Evolutionary conservation across 1,284 basidiomycete species (phyloP).

Genomic region (Salmacisia buchloeana): DNA sequence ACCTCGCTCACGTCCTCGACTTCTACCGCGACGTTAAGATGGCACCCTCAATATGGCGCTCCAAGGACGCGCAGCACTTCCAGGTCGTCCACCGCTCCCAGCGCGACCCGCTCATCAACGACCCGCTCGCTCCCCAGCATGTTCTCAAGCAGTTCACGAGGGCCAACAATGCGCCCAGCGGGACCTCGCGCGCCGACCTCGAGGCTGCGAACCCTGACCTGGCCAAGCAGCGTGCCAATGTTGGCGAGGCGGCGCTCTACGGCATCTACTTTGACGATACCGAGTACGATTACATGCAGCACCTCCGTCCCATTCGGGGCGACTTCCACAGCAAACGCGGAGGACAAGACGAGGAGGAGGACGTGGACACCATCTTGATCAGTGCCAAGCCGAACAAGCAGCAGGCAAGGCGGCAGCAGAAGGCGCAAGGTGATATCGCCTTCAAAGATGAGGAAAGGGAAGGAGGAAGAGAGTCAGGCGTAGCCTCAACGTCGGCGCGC

Average conservation of each 20-base stretch:
- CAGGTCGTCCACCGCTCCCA: slow-evolving; percentile 96
- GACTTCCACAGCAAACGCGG: slow-evolving; percentile 35
- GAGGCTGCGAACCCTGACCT: slow-evolving; percentile 60
- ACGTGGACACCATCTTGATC: slow-evolving; percentile 33
- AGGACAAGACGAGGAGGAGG: slow-evolving; percentile 37
- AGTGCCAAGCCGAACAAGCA: slow-evolving; percentile 23
- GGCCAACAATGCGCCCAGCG: slow-evolving; percentile 55
- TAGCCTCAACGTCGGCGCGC: slow-evolving; percentile 1
- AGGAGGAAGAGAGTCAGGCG: not conserved
- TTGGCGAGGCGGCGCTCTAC: slow-evolving; percentile 82
- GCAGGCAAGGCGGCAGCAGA: slow-evolving; percentile 27
- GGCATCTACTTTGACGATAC: slow-evolving; percentile 95
- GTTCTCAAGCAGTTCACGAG: slow-evolving; percentile 78
- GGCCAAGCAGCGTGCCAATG: slow-evolving; percentile 45
- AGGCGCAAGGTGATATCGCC: slow-evolving; percentile 21
- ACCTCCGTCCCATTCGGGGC: slow-evolving; percentile 58
- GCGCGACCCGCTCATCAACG: slow-evolving; percentile 88
- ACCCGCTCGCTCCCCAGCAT: slow-evolving; percentile 79
- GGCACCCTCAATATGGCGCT: slow-evolving; percentile 70
- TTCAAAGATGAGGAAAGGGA: slow-evolving; percentile 20
- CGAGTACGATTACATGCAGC: slow-evolving; percentile 99
- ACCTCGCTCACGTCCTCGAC: too few relatives aligned
- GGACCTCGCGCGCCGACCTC: slow-evolving; percentile 70
- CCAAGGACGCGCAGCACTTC: slow-evolving; percentile 81
- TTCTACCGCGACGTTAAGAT: too few relatives aligned